Evolutionary conservation across 495 filamentous ascomycete species (phyloP), one percentile per base, ranked within the genome.

Genomic region (Podospora anserina): DNA sequence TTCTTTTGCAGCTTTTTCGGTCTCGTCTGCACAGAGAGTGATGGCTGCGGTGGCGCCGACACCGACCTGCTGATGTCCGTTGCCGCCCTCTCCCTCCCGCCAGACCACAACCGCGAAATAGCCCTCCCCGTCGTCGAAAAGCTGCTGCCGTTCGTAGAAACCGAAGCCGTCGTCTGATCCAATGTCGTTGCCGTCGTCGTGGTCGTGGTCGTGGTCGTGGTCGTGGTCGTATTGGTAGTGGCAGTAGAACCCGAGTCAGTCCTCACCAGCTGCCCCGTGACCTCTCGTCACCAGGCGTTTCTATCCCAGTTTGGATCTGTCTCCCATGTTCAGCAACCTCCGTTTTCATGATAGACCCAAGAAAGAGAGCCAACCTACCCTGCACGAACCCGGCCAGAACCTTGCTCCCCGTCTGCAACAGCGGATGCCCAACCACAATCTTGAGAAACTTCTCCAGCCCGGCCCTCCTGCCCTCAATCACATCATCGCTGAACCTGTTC

Each of bases 351-450:
- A 27, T 39, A 63, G 7, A 34, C 16, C 23, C 23, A 7, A 11
- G 5, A 59, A 5, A 57, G 59, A 4, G 59, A 61, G 69, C 20
- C 23, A 0, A 86, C 90, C 76, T 71, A 96, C 94, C 94, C 78
- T 99, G 95, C 76, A 99, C 94, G 81, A 97, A 99, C 64, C 91
- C 91, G 20, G 92, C 94, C 72, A 99, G 78, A 67, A 98, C 95
- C 80, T 97, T 97, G 77, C 93, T 97, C 63, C 96, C 96, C 39
- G 96, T 98, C 87, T 99, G 95, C 81, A 99, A 80, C 69, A 99
- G 83, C 66, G 95, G 95, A 80, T 99, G 95, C 0, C 95, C 94
- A 0, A 97, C 95, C 4, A 99, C 95, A 71, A 99, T 98, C 88
- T 96, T 93, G 76, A 99, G 79, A 76, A 99, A 99, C 73, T 94